Evolutionary conservation across 139 green algal genomes (phyloP), one percentile per base, ranked within the genome.

Genomic region (Chara braunii): DNA sequence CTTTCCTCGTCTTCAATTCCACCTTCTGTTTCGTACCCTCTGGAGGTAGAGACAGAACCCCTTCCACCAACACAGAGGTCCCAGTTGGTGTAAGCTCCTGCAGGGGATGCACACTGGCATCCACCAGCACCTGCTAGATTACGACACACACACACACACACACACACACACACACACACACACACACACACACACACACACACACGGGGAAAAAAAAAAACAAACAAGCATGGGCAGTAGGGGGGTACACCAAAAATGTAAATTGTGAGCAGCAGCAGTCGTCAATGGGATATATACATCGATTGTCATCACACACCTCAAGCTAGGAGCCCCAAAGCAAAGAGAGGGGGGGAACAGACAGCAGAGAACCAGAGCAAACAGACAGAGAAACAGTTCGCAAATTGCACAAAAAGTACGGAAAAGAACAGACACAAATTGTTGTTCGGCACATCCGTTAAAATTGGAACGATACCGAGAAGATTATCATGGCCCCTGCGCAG

Each of bases 31-130:
- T 93, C 23, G 82, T 90, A 36, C 92, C 92, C 63, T 90, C 81
- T 2, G 90, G 90, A 1, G 89, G 91, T 51, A 88, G 66, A 9
- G 64, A 51, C 31, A 97, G 81, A 24, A 58, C 36, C 3, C 92
- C 92, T 80, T 96, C 84, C 31, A 97, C 75, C n/a, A 94, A 74
- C 22, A 98, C 77, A 43, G 71, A 85, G 29, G 86, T 95, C 6
- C 88, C 89, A 8, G 91, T 94, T 37, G 87, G 58, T 8, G 69
- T 75, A 23, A 96, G 44, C n/a, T 79, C 59, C 50, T 30, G 34
- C 2, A 77, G 24, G 24, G 45, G 3, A 12, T 50, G 12, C 34
- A 77, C 58, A 3, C 14, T 24, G 14, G n/a, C 29, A 18, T 76
- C 64, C 24, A 76, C 37, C 3, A 76, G 69, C 18, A 73, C 67